Base-by-base conservation (phyloP, 1,139 yeast genomes). In the Candida mesenterica region DNA sequence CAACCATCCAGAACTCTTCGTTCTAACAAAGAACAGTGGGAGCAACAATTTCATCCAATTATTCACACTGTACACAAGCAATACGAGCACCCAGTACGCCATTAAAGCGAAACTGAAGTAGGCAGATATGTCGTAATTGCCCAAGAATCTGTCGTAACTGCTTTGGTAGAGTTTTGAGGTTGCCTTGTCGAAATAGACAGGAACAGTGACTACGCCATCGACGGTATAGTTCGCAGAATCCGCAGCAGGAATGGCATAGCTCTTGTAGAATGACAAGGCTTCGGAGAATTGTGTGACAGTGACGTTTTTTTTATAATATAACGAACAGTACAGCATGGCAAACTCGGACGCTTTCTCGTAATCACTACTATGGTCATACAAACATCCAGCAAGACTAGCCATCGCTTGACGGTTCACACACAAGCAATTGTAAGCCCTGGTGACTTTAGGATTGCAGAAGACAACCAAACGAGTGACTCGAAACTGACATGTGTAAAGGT, bases 81-180 rank as follows among this genome's bases (percentile, higher is more conserved):
- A 48, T 6, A 78, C 57, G 3, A 68, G 36, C 1, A 61, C 66
- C 79, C 82, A 76, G 46, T 65, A 77, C 0, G 73, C 76, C 19
- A 76, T 44, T 18, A 67, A 37, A 3, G 69, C 80, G 15, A 67
- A 55, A 8, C 83, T 82, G 45, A 70, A 65, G 42, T 57, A 72
- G 36, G 71, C 58, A 3, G 79, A 65, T 33, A 24, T 41, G 34
- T 59, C 54, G 41, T 61, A 66, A 39, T 64, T 65, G 4, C 66
- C 68, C 27, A 61, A 17, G 24, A 31, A 29, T 10, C 9, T n/a
- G 18, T 29, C 10, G 31, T 24, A 37, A n/a, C 33, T 28, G 13
- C 17, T 17, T 19, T 28, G 19, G 13, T 15, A 37, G 9, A 33
- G 28, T 2, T 17, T 16, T 1, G 17, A 12, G 18, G 8, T n/a